Evolutionary conservation across 305 asterid genomes (phyloP).

Genomic region (Fraxinus baroniana): DNA sequence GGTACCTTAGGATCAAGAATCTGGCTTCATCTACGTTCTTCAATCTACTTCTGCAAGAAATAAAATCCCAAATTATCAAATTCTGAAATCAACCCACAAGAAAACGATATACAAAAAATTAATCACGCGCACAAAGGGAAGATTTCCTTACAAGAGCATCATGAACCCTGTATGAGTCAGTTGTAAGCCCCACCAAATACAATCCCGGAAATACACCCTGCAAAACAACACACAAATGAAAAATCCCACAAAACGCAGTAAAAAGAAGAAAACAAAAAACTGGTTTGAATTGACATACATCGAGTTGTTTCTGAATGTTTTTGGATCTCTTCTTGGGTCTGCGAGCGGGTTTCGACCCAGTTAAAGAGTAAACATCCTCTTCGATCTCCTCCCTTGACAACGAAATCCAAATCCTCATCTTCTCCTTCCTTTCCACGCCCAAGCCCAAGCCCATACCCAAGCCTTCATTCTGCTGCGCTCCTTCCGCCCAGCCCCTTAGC

Average conservation of each 20-base stretch:
- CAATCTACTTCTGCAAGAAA: slow-evolving; percentile 39
- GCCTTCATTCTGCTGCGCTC: slow-evolving; percentile 28
- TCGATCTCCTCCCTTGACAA: slow-evolving; percentile 83
- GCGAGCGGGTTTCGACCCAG: slow-evolving; percentile 79
- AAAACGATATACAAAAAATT: background rate
- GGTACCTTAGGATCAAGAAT: slow-evolving; percentile 12
- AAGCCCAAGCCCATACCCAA: slow-evolving; percentile 23
- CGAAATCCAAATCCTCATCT: slow-evolving; percentile 75
- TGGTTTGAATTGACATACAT: slow-evolving; percentile 37
- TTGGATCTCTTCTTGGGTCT: slow-evolving; percentile 75
- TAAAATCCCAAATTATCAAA: background rate
- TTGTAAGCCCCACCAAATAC: slow-evolving; percentile 65
- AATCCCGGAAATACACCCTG: slow-evolving; percentile 79
- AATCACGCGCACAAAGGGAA: background rate
- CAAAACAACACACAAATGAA: background rate
- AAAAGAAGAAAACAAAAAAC: background rate
- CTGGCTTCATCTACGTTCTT: background rate
- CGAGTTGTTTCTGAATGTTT: slow-evolving; percentile 66
- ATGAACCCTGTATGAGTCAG: slow-evolving; percentile 52
- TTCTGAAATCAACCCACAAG: slow-evolving; percentile 15
- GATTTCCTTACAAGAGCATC: slow-evolving; percentile 47
- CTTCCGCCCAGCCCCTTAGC: slow-evolving; percentile 40
- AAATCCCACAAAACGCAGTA: background rate
- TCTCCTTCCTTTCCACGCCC: slow-evolving; percentile 41
- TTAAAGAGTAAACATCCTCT: slow-evolving; percentile 76